phyloP scores from a whole-genome alignment of 2,329 filamentous ascomycete genomes.

The Aspergillus sp. region DNA sequence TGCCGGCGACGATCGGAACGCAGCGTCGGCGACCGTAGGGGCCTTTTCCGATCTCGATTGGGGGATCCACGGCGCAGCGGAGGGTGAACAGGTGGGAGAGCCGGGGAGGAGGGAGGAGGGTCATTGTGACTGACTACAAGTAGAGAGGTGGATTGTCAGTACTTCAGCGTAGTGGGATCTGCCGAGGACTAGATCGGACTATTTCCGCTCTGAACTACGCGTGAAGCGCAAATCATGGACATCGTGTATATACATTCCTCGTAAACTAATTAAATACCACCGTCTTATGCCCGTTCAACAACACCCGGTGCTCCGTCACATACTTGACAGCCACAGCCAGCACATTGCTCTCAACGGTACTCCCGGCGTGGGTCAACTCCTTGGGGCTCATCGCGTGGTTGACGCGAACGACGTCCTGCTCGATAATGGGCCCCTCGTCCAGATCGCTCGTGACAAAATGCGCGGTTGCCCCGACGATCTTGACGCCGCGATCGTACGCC shows the following conservation, averaged over 20 bases:
- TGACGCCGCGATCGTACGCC: constrained; percentile 75
- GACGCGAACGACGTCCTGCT: constrained; percentile 69
- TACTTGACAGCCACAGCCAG: constrained; percentile 74
- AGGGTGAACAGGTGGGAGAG: constrained; percentile 16
- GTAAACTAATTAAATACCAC: constrained; percentile 56
- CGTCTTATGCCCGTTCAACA: constrained; percentile 71
- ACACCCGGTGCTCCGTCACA: constrained; percentile 68
- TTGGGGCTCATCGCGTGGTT: constrained; percentile 68
- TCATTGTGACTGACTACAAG: too few species aligned
- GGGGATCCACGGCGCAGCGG: constrained; percentile 15
- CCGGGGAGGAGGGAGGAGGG: constrained; percentile 12
- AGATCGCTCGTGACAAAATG: constrained; percentile 80
- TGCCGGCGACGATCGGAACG: constrained; percentile 14
- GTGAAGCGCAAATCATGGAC: too few species aligned
- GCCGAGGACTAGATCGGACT: too few species aligned
- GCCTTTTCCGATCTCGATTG: constrained; percentile 16
- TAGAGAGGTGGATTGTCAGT: too few species aligned
- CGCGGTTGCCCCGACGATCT: constrained; percentile 78
- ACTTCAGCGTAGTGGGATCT: too few species aligned
- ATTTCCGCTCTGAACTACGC: too few species aligned
- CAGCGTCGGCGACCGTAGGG: constrained; percentile 18
- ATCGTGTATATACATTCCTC: too few species aligned
- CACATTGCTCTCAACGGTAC: constrained; percentile 76
- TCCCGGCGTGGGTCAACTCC: constrained; percentile 68
- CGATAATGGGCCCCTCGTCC: constrained; percentile 80